These are phyloP conservation scores for Naganishia onofrii DNA, from an alignment of 768 basidiomycete genomes.

Conservation along the genomic window DNA sequence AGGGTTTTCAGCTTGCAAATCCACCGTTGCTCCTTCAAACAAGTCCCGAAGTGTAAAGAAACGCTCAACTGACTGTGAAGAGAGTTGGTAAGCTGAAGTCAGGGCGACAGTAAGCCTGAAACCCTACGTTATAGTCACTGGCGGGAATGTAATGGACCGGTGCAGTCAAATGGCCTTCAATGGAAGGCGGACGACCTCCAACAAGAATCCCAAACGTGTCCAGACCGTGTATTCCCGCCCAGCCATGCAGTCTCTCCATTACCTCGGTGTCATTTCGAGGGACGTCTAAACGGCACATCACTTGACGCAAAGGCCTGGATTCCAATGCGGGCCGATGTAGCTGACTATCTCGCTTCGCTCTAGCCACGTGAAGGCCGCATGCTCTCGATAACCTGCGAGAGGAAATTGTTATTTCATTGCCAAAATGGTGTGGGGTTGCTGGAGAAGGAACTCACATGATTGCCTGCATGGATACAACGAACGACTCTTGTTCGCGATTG, in stretches of 20 bases:
- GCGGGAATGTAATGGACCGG: constrained; percentile 10
- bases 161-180: not conserved
- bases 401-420: not conserved
- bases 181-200: not conserved
- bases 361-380: constrained; percentile 2
- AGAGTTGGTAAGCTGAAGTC: not conserved
- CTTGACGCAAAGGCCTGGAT: not conserved
- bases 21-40: constrained; percentile 4
- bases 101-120: not conserved
- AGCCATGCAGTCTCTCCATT: not conserved
- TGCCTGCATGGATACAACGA: not conserved
- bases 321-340: not conserved
- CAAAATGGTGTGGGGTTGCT: too few relatives aligned
- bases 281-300: constrained; percentile 8
- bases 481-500: not conserved
- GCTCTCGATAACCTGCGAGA: constrained; percentile 1
- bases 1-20: not conserved
- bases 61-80: not conserved
- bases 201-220: not conserved
- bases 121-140: not conserved
- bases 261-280: constrained; percentile 2
- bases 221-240: not conserved
- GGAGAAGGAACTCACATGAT: not conserved
- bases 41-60: constrained; percentile 1
- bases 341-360: constrained; percentile 1